phyloP scores from a whole-genome alignment of 2,329 filamentous ascomycete species.

The Phoma sp. region DNA sequence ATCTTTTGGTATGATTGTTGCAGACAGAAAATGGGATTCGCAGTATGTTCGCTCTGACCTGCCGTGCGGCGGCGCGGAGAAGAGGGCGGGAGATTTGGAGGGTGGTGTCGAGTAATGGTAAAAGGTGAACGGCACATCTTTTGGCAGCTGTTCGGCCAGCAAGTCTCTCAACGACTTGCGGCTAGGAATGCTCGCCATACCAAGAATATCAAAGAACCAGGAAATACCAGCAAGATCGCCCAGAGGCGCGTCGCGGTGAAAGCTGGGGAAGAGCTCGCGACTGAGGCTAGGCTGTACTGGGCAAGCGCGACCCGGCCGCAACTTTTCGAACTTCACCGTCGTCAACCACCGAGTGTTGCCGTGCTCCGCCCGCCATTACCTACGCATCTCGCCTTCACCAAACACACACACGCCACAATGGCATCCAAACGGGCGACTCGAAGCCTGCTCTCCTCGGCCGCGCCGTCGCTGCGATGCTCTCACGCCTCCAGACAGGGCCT shows the following conservation, averaged over 20 bases:
- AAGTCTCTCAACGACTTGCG: slow-evolving; percentile 47
- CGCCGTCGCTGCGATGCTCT: slow-evolving; percentile 35
- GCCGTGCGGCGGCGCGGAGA: slow-evolving; percentile 74
- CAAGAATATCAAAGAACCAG: background rate
- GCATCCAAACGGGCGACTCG: slow-evolving; percentile 56
- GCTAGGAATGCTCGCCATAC: slow-evolving; percentile 35
- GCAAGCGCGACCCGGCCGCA: slow-evolving; percentile 33
- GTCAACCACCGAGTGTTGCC: slow-evolving; percentile 8
- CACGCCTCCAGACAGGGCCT: slow-evolving; percentile 31
- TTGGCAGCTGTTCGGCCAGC: slow-evolving; percentile 60
- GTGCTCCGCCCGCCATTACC: slow-evolving; percentile 16
- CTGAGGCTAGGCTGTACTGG: slow-evolving; percentile 18
- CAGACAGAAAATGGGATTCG: slow-evolving; percentile 79
- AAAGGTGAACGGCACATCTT: slow-evolving; percentile 67
- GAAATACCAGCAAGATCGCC: background rate
- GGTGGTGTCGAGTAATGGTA: slow-evolving; percentile 90
- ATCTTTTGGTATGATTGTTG: slow-evolving; percentile 56
- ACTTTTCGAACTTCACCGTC: slow-evolving; percentile 35
- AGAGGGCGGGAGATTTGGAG: slow-evolving; percentile 75
- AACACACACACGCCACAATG: slow-evolving; percentile 46
- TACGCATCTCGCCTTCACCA: slow-evolving; percentile 22
- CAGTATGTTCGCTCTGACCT: slow-evolving; percentile 80
- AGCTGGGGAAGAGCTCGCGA: slow-evolving; percentile 26
- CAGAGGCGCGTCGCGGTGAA: slow-evolving; percentile 10
- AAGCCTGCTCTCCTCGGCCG: slow-evolving; percentile 35